Conservation (phyloP, 1,139 yeast genomes). For the Hansenula anomala region DNA sequence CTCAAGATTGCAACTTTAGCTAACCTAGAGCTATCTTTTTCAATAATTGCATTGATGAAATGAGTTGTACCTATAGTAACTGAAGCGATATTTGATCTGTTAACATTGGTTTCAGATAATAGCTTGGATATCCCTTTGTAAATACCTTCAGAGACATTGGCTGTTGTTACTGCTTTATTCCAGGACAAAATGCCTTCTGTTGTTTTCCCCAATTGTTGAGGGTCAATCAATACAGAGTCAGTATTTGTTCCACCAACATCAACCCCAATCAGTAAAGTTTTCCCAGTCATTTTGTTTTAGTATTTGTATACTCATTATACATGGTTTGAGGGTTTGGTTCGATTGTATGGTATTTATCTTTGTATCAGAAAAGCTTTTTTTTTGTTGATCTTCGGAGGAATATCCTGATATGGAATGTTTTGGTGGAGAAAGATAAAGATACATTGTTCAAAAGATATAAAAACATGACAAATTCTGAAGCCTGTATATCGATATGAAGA, state of each 20-base stretch:
- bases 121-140: slow-evolving; percentile 27
- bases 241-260: slow-evolving; percentile 49
- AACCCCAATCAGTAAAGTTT: slow-evolving; percentile 36
- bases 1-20: slow-evolving; percentile 38
- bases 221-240: slow-evolving; percentile 39
- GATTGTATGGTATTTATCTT: no score
- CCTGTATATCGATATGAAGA: no score
- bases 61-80: slow-evolving; percentile 43
- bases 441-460: no score
- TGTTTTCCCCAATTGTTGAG: slow-evolving; percentile 23
- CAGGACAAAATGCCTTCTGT: slow-evolving; percentile 29
- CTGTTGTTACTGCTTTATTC: slow-evolving; percentile 39
- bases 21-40: slow-evolving; percentile 33
- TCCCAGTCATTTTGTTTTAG: no score
- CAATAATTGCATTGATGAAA: slow-evolving; percentile 41
- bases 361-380: no score
- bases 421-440: no score
- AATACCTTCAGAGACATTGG: slow-evolving; percentile 39
- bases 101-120: slow-evolving; percentile 16
- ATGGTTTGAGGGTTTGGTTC: no score
- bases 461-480: no score
- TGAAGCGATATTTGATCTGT: slow-evolving; percentile 28
- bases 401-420: no score
- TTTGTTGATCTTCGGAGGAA: no score
- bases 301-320: no score